Conservation (phyloP, 73 alveolate genomes). For the Paramecium bursaria region DNA sequence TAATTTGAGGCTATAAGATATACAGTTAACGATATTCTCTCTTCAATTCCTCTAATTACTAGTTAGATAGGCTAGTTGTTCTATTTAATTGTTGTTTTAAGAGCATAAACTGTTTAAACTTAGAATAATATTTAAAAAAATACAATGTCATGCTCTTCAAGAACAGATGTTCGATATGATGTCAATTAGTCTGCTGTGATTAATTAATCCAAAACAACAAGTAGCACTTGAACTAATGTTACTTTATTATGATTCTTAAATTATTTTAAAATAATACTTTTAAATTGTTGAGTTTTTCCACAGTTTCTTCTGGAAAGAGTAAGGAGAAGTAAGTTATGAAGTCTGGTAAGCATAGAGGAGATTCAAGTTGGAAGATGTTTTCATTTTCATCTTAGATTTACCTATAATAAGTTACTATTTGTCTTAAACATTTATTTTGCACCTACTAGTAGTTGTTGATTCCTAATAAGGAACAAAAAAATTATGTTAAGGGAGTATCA, state of each 20-base stretch:
- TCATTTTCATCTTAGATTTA: neutral
- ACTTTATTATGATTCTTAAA: too few relatives aligned
- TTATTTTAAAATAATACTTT: neutral
- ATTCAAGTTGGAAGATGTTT: neutral
- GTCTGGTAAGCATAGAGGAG: neutral
- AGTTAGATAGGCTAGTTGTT: neutral
- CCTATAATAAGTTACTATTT: slow-evolving; percentile 13
- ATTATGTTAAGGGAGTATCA: neutral
- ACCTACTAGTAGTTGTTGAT: slow-evolving; percentile 3
- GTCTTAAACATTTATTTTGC: neutral
- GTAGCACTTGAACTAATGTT: neutral
- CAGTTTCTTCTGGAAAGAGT: slow-evolving; percentile 33
- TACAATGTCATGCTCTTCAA: slow-evolving; percentile 12
- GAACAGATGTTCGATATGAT: neutral
- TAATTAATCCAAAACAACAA: slow-evolving; percentile 15
- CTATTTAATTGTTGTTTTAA: neutral
- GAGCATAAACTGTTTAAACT: neutral
- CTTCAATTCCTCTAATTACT: slow-evolving; percentile 10
- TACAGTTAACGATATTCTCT: neutral
- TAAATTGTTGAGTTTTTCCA: slow-evolving; percentile 16
- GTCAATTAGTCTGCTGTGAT: too few relatives aligned
- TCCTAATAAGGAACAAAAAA: slow-evolving; percentile 26
- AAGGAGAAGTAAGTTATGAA: neutral
- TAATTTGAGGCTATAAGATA: slow-evolving; percentile 32
- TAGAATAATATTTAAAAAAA: neutral